Percentiles rank a stretch among this genome's conserved stretches.
phyloP scores from a whole-genome alignment of 352 stramenopile genomes.

The Paralagenidium karlingii region DNA sequence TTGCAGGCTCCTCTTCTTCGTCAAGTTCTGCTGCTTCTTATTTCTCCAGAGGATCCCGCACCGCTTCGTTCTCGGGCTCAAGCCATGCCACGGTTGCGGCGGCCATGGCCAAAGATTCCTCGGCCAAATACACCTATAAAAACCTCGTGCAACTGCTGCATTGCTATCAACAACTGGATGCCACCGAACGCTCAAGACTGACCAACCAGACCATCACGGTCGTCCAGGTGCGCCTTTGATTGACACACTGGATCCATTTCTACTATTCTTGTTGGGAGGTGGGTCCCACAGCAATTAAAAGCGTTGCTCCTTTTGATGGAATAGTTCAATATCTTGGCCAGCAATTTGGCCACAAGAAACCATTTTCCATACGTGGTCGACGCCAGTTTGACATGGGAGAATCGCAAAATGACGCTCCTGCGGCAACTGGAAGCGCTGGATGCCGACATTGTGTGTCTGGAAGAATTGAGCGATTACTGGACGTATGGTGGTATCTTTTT shows the following conservation, averaged over 20 bases:
- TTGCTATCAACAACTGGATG: conserved; percentile 33
- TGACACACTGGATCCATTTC: no score
- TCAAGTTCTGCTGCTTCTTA: background rate
- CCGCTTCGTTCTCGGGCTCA: background rate
- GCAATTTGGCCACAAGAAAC: conserved; percentile 72
- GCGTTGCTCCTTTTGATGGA: background rate
- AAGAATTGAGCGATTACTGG: conserved; percentile 83
- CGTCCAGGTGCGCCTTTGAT: conserved; percentile 68
- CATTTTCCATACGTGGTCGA: conserved; percentile 83
- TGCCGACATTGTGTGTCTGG: conserved; percentile 72
- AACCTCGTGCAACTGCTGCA: conserved; percentile 16
- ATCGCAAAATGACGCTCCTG: conserved; percentile 64
- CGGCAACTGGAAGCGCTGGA: conserved; percentile 60
- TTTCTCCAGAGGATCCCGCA: background rate
- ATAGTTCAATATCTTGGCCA: conserved; percentile 78
- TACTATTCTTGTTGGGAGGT: background rate
- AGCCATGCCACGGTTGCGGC: background rate
- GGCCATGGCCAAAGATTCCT: conserved; percentile 1
- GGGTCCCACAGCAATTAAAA: background rate
- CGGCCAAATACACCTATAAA: background rate
- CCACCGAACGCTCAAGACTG: conserved; percentile 10
- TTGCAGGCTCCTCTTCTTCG: background rate
- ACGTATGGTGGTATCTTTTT: conserved; percentile 27
- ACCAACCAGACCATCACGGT: conserved; percentile 63
- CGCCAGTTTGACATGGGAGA: conserved; percentile 71